Evolutionary conservation across 164 flowering plant species (phyloP), one percentile per base, ranked within the genome.

Genomic region (Piper betle): DNA sequence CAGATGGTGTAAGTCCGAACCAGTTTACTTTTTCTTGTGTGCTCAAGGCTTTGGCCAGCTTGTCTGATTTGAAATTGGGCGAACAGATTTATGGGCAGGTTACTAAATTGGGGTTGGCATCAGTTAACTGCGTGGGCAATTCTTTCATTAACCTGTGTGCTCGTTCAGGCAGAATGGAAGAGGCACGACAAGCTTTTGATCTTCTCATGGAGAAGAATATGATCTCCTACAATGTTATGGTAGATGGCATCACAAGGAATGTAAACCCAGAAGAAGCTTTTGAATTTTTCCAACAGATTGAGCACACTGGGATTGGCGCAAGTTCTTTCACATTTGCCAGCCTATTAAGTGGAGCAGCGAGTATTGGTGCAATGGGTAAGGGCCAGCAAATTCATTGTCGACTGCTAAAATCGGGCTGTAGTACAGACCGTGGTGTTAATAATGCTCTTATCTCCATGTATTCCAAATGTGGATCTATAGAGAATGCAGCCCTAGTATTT

Each of bases 361-460:
- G 83, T 64, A 69, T 84, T 53, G 86, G 87, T 40, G 79, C 85
- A 25, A 68, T 83, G 39, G 72, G 78, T 4, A 84, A 83, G 69
- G 96, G 97, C 17, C 89, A 86, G 74, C 83, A 85, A 64, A 71
- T 86, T 58, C 96, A 88, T 77, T 87, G 80, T 52, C 75, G 84
- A 62, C 50, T 88, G 10, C 37, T 86, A 8, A 91, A 84, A 79
- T 63, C 78, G 3, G 94, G 87, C 40, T 73, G 82, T 8, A 59
- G 64, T 41, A 73, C 81, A 3, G 79, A 83, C 58, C 76, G 58
- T 37, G 65, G 65, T 64, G 67, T 84, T 3, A 71, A 62, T 50
- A 91, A 91, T 74, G 79, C 96, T 55, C 74, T 91, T 67, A 76
- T 88, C 53, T 81, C 89, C 41, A 86, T 91, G 96, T 91, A 91